These are phyloP conservation scores for Scheffersomyces parashehatae DNA, from an alignment of 1,139 yeast species.

Conservation along the genomic window DNA sequence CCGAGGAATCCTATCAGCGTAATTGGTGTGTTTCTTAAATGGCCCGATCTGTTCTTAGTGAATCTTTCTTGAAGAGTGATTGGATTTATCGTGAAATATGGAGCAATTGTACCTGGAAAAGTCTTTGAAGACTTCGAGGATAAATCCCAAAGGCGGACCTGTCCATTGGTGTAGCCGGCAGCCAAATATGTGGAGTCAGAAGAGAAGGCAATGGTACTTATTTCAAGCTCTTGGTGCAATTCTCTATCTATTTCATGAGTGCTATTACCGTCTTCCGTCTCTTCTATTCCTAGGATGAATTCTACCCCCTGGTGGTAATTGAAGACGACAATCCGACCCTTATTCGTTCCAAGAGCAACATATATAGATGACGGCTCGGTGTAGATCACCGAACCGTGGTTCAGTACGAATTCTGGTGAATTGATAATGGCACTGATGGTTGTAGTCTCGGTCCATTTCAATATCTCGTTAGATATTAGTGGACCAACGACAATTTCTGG, in stretches of 20 bases:
- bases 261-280: slow-evolving; percentile 3
- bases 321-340: slow-evolving; percentile 60
- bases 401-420: slow-evolving; percentile 22
- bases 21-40: slow-evolving; percentile 47
- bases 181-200: slow-evolving; percentile 35
- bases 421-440: slow-evolving; percentile 21
- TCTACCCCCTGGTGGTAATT: slow-evolving; percentile 60
- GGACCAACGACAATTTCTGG: background rate
- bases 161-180: slow-evolving; percentile 36
- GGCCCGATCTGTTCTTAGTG: slow-evolving; percentile 48
- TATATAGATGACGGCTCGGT: slow-evolving; percentile 49
- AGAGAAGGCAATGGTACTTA: slow-evolving; percentile 30
- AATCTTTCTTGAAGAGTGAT: slow-evolving; percentile 27
- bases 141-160: slow-evolving; percentile 32
- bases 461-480: slow-evolving; percentile 7
- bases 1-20: slow-evolving; percentile 56
- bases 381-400: slow-evolving; percentile 52
- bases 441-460: slow-evolving; percentile 29
- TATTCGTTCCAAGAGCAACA: slow-evolving; percentile 63
- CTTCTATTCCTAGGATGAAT: slow-evolving; percentile 34
- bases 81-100: slow-evolving; percentile 27
- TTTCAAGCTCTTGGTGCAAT: slow-evolving; percentile 15
- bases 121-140: slow-evolving; percentile 3
- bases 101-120: background rate
- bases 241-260: background rate